These are phyloP conservation scores for Globisporangium iwayamae DNA, from an alignment of 352 stramenopile genomes.

Conservation along the genomic window DNA sequence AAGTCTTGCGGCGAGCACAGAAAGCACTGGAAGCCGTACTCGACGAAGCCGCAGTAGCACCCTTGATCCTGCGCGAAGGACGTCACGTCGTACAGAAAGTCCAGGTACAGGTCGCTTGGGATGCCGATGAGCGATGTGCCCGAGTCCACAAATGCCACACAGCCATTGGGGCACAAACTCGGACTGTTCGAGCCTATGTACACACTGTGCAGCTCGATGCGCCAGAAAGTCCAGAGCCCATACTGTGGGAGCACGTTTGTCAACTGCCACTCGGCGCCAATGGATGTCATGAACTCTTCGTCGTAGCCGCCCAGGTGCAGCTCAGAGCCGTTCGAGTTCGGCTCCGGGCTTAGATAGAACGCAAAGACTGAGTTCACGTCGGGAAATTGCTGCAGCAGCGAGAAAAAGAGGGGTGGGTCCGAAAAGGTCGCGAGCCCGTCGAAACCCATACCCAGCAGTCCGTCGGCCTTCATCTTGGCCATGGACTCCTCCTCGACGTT, in stretches of 20 bases:
- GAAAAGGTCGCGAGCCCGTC: conserved; percentile 87
- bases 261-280: conserved; percentile 60
- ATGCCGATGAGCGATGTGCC: conserved; percentile 95
- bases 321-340: conserved; percentile 67
- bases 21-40: conserved; percentile 84
- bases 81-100: conserved; percentile 67
- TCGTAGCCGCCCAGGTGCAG: conserved; percentile 75
- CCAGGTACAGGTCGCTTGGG: conserved; percentile 75
- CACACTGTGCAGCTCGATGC: conserved; percentile 66
- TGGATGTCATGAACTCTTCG: conserved; percentile 35
- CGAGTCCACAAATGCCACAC: conserved; percentile 95
- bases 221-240: conserved; percentile 83
- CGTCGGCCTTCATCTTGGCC: conserved; percentile 88
- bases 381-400: conserved; percentile 57
- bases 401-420: conserved; percentile 68
- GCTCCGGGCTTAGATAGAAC: conserved; percentile 94
- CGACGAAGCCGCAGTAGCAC: conserved; percentile 76
- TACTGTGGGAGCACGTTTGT: conserved; percentile 76
- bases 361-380: conserved; percentile 88
- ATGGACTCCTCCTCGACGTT: conserved; percentile 67
- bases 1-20: conserved; percentile 64
- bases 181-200: conserved; percentile 33
- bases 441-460: conserved; percentile 96
- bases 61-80: conserved; percentile 55
- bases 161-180: conserved; percentile 51